Percentiles rank a stretch among this genome's conserved stretches.
Evolutionary conservation across 805 yeast species (phyloP).

Genomic region (Wickerhamiella alocasiicola): DNA sequence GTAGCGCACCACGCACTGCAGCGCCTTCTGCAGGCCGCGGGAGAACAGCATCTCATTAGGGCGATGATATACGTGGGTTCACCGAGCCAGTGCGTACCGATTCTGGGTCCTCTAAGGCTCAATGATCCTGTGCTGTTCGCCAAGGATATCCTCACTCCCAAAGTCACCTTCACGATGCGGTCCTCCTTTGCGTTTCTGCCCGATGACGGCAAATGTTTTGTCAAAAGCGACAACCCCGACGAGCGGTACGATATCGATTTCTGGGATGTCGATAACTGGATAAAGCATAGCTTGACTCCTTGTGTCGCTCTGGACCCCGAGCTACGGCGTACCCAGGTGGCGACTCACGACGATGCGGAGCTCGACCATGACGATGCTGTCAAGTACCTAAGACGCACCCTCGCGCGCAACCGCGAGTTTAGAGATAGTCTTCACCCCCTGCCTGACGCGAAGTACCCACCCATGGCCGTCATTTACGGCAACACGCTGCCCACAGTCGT

Average conservation of each 20-base stretch:
- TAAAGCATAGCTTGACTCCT: slow-evolving; percentile 61
- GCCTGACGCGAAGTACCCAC: slow-evolving; percentile 51
- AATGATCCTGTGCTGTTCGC: slow-evolving; percentile 72
- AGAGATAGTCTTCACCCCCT: slow-evolving; percentile 40
- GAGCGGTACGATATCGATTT: slow-evolving; percentile 42
- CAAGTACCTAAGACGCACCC: slow-evolving; percentile 49
- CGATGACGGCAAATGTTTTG: slow-evolving; percentile 57
- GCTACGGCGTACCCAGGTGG: slow-evolving; percentile 13
- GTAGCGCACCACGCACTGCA: slow-evolving; percentile 72
- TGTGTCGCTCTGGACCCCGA: slow-evolving; percentile 35
- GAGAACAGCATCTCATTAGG: slow-evolving; percentile 49
- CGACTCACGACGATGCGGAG: neutral
- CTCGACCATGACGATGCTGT: slow-evolving; percentile 39
- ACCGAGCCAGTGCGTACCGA: slow-evolving; percentile 75
- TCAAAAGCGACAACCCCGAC: slow-evolving; percentile 34
- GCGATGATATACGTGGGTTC: slow-evolving; percentile 73
- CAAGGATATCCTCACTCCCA: slow-evolving; percentile 62
- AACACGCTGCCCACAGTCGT: slow-evolving; percentile 74
- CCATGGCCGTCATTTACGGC: slow-evolving; percentile 72
- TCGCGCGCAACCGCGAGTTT: slow-evolving; percentile 47
- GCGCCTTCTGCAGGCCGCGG: slow-evolving; percentile 3
- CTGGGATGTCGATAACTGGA: slow-evolving; percentile 74
- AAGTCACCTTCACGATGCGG: slow-evolving; percentile 80
- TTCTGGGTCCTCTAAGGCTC: slow-evolving; percentile 70
- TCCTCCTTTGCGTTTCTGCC: slow-evolving; percentile 74